Evolutionary conservation across 2,329 filamentous ascomycete genomes (phyloP).

Genomic region (Xylariaceae sp.): DNA sequence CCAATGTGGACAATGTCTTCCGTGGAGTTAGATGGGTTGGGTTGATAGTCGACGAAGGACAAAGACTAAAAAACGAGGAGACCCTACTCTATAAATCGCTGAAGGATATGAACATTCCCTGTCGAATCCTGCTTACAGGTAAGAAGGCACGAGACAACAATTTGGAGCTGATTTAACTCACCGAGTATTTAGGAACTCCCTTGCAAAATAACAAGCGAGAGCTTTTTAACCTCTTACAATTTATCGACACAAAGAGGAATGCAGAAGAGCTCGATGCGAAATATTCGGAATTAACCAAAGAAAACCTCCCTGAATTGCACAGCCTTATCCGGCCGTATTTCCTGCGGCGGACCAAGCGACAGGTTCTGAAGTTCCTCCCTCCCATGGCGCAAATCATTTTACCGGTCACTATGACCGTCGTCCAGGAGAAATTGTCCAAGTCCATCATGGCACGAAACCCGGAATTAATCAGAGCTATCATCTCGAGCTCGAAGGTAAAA

Average conservation of each 20-base stretch:
- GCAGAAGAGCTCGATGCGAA: constrained; percentile 69
- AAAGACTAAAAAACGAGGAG: constrained; percentile 89
- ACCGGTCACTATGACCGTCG: constrained; percentile 86
- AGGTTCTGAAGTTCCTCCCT: constrained; percentile 86
- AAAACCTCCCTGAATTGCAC: constrained; percentile 77
- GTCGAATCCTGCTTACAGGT: constrained; percentile 77
- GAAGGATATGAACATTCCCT: constrained; percentile 67
- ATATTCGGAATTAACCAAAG: constrained; percentile 72
- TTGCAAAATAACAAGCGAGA: constrained; percentile 94
- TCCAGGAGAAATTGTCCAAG: constrained; percentile 92
- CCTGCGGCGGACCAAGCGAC: constrained; percentile 73
- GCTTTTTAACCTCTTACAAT: constrained; percentile 93
- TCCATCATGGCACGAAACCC: constrained; percentile 90
- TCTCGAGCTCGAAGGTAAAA: constrained; percentile 62
- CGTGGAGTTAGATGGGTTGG: constrained; percentile 73
- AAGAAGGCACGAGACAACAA: constrained; percentile 13
- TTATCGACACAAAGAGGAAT: constrained; percentile 67
- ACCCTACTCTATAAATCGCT: constrained; percentile 75
- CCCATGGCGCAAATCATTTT: constrained; percentile 93
- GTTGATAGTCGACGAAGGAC: constrained; percentile 89
- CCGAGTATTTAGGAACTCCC: constrained; percentile 54
- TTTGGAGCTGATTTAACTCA: constrained; percentile 15
- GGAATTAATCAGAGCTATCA: constrained; percentile 80
- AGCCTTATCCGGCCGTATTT: constrained; percentile 71
- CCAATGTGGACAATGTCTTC: constrained; percentile 68